These are phyloP conservation scores for Trypethelium eluteriae DNA, from an alignment of 495 filamentous ascomycete genomes.

Conservation along the genomic window DNA sequence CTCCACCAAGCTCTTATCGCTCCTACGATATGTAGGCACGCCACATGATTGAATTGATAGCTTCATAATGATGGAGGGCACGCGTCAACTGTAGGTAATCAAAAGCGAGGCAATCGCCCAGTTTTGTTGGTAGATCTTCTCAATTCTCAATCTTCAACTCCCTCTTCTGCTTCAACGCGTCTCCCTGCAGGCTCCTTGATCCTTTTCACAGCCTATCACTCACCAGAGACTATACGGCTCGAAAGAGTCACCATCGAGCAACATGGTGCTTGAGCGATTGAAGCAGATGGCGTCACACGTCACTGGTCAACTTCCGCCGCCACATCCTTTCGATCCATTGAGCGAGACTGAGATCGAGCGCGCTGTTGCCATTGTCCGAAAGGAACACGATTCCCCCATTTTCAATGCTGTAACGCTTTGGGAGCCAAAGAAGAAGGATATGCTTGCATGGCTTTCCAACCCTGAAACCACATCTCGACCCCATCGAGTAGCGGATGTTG, in stretches of 20 bases:
- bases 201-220: too few species aligned
- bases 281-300: constrained; percentile 62
- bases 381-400: constrained; percentile 61
- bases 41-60: constrained; percentile 1
- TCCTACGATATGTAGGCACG: not conserved
- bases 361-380: constrained; percentile 60
- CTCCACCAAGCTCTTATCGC: constrained; percentile 5
- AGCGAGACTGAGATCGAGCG: constrained; percentile 67
- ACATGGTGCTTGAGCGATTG: constrained; percentile 61
- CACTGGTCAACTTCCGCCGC: constrained; percentile 46
- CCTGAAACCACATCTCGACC: constrained; percentile 57
- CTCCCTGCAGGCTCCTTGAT: not conserved
- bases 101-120: not conserved
- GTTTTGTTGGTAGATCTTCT: not conserved
- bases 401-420: constrained; percentile 88
- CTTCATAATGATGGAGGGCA: not conserved
- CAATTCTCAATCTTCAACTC: not conserved
- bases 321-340: constrained; percentile 84
- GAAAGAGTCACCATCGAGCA: not conserved
- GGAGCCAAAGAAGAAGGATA: constrained; percentile 81
- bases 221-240: not conserved
- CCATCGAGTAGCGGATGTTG: constrained; percentile 69
- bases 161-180: not conserved
- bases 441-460: constrained; percentile 71
- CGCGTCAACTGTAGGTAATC: constrained; percentile 5